A percentile compares a stretch with the other conserved stretches of the same genome.
Conservation (phyloP, 352 stramenopile species). For the Pythium monospermum region DNA sequence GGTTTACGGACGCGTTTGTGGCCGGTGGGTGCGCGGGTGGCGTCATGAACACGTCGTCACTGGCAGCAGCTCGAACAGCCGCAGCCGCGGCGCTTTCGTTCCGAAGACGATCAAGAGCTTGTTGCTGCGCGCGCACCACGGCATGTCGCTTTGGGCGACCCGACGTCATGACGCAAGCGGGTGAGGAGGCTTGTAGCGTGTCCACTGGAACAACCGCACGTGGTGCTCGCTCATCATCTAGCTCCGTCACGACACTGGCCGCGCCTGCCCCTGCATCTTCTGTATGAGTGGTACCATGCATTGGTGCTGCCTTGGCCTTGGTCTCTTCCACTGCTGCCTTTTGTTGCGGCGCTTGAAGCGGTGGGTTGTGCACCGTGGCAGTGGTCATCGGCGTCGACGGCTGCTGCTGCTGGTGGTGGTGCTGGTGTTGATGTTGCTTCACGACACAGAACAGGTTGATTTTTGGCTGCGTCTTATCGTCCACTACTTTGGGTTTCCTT, state of each 20-base stretch:
- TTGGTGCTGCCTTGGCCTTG: background rate
- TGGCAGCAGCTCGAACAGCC: background rate
- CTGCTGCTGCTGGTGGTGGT: constrained; percentile 1
- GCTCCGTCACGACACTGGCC: no score
- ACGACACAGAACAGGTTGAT: constrained; percentile 60
- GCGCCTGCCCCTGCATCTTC: background rate
- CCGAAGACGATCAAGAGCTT: background rate
- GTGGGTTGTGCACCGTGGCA: no score
- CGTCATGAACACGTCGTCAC: constrained; percentile 15
- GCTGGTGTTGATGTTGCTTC: background rate
- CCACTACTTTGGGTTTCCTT: constrained; percentile 16
- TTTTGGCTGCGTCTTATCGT: constrained; percentile 50
- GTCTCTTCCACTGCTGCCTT: background rate
- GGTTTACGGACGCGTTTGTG: background rate
- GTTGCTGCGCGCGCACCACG: constrained; percentile 36
- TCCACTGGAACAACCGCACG: no score
- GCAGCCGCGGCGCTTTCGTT: background rate
- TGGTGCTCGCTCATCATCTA: no score
- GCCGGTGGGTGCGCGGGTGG: background rate
- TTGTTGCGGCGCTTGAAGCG: background rate
- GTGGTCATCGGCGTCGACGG: background rate
- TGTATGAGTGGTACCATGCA: background rate
- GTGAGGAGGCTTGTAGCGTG: no score
- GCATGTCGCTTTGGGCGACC: constrained; percentile 53
- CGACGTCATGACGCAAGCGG: constrained; percentile 19